These are phyloP conservation scores for Zygosaccharomyces pseudorouxii DNA, from an alignment of 805 yeast genomes.

Conservation along the genomic window DNA sequence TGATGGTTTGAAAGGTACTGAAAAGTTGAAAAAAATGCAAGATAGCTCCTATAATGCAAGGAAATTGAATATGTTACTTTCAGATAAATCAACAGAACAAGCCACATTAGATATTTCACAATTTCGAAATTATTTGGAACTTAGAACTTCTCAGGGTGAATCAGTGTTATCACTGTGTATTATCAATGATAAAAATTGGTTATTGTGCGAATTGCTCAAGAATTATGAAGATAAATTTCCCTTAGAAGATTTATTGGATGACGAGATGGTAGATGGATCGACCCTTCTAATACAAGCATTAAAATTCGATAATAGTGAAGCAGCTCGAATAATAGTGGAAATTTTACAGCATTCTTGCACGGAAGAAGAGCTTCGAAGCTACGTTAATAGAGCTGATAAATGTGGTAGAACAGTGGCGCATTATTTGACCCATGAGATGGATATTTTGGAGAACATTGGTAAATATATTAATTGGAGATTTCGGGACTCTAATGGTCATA, in stretches of 20 bases:
- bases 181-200: constrained; percentile 40
- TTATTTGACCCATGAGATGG: constrained; percentile 54
- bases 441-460: constrained; percentile 53
- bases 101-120: constrained; percentile 24
- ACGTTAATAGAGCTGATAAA: constrained; percentile 48
- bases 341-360: constrained; percentile 43
- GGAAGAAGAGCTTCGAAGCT: constrained; percentile 42
- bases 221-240: constrained; percentile 48
- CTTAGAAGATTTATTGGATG: constrained; percentile 63
- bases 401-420: constrained; percentile 67
- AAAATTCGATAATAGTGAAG: constrained; percentile 45
- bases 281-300: constrained; percentile 61
- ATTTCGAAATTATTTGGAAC: constrained; percentile 30
- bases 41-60: not conserved
- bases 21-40: constrained; percentile 2
- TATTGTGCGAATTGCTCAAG: constrained; percentile 45
- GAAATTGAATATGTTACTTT: not conserved
- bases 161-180: constrained; percentile 65
- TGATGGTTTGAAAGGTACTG: constrained; percentile 18
- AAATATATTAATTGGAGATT: constrained; percentile 60
- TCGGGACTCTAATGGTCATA: constrained; percentile 61
- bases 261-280: constrained; percentile 49
- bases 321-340: constrained; percentile 45
- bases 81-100: constrained; percentile 4
- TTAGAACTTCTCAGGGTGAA: constrained; percentile 56